Percentiles rank a stretch among this genome's conserved stretches.
phyloP scores from a whole-genome alignment of 2,329 filamentous ascomycete genomes.

The Mycosphaerella arachidis region DNA sequence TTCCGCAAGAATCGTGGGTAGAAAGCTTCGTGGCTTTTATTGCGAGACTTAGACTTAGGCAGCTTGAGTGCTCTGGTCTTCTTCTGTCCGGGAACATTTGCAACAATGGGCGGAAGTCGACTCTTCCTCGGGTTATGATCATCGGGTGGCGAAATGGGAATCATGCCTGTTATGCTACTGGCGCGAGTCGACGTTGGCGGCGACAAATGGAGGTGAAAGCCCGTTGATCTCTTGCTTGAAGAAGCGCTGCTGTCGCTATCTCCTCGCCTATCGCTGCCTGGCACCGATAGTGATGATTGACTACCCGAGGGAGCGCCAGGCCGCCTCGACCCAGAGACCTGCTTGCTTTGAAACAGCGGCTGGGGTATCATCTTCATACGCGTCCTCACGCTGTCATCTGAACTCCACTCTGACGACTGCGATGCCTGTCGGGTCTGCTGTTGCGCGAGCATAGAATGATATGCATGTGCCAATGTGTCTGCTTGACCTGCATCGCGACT shows the following conservation, averaged over 20 bases:
- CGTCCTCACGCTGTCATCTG: conserved; percentile 21
- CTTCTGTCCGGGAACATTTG: not conserved
- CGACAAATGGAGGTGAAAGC: conserved; percentile 22
- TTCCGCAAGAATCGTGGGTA: conserved; percentile 23
- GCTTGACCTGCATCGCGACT: not conserved
- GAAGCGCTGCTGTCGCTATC: conserved; percentile 5
- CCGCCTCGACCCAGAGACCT: not conserved
- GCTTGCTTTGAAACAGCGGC: conserved; percentile 27
- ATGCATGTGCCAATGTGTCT: conserved; percentile 16
- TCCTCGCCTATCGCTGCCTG: not conserved
- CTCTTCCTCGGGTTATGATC: not conserved
- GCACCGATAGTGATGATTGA: conserved; percentile 1
- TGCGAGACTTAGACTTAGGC: not conserved
- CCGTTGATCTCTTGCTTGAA: conserved; percentile 10
- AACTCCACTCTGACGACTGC: conserved; percentile 10
- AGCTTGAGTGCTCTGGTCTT: not conserved
- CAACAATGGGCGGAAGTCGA: not conserved
- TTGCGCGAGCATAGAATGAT: conserved; percentile 25
- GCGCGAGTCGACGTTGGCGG: conserved; percentile 6
- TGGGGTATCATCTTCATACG: conserved; percentile 34
- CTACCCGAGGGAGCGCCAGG: not conserved
- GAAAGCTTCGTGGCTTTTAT: conserved; percentile 18
- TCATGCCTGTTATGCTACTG: conserved; percentile 28
- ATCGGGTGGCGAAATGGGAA: conserved; percentile 32
- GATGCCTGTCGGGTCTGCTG: conserved; percentile 13